These are phyloP conservation scores for Chlamydomonas applanata DNA, from an alignment of 139 green algal species.

Conservation along the genomic window DNA sequence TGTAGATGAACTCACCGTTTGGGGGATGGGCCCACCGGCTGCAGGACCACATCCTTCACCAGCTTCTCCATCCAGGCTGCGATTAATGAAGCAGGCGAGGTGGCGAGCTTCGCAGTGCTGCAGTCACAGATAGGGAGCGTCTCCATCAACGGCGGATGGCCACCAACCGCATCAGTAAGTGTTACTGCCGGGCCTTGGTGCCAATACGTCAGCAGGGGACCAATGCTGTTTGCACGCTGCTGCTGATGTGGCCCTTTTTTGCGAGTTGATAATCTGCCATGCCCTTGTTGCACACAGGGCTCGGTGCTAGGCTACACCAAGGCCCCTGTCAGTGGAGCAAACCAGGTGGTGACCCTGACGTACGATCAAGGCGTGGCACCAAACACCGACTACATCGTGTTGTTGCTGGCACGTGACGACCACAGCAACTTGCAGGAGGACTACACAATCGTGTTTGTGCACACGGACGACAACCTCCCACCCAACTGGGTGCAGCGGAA, in stretches of 20 bases:
- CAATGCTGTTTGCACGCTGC: no score
- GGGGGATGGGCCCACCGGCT: no score
- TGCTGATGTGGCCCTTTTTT: no score
- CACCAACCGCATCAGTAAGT: background rate
- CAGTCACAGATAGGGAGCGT: background rate
- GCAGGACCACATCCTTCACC: conserved; percentile 23
- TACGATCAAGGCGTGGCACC: conserved; percentile 22
- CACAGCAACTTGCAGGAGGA: conserved; percentile 34
- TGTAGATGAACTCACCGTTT: no score
- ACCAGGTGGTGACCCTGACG: conserved; percentile 10
- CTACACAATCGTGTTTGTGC: conserved; percentile 15
- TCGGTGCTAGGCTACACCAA: no score
- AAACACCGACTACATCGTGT: conserved; percentile 40
- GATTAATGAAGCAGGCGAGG: conserved; percentile 33
- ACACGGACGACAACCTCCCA: conserved; percentile 42
- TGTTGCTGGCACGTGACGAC: conserved; percentile 24
- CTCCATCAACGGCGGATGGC: no score
- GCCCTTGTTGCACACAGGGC: no score
- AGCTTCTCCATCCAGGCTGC: conserved; percentile 24
- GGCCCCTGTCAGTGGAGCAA: background rate
- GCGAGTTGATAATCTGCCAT: no score
- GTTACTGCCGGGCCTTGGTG: background rate
- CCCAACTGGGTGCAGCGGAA: conserved; percentile 18
- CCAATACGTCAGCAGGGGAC: no score
- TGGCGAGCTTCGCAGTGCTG: conserved; percentile 11